A percentile compares a stretch with the other conserved stretches of the same genome.
Evolutionary conservation across 805 yeast genomes (phyloP).

Genomic region (Wickerhamiella sergipiensis): DNA sequence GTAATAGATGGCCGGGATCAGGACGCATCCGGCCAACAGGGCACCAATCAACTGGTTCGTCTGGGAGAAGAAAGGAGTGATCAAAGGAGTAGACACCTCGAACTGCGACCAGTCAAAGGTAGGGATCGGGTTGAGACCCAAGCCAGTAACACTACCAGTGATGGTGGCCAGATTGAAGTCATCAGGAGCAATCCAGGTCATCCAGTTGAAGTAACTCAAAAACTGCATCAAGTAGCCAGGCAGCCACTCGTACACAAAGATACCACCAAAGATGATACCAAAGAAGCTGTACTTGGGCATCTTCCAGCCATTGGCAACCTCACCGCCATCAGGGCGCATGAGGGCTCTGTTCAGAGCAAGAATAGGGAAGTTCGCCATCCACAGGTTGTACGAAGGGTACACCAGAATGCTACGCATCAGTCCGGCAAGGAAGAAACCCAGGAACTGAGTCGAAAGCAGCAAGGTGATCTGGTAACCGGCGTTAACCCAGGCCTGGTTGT

Average conservation of each 20-base stretch:
- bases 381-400: slow-evolving; percentile 37
- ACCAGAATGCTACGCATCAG: slow-evolving; percentile 45
- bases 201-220: slow-evolving; percentile 49
- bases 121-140: slow-evolving; percentile 42
- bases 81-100: slow-evolving; percentile 22
- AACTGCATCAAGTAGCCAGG: slow-evolving; percentile 55
- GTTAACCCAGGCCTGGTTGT: slow-evolving; percentile 11
- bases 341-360: slow-evolving; percentile 38
- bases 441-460: slow-evolving; percentile 41
- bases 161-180: slow-evolving; percentile 35
- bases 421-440: slow-evolving; percentile 60
- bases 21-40: slow-evolving; percentile 18
- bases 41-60: slow-evolving; percentile 25
- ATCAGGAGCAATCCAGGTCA: slow-evolving; percentile 45
- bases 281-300: slow-evolving; percentile 40
- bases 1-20: slow-evolving; percentile 27
- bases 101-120: slow-evolving; percentile 34
- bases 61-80: slow-evolving; percentile 32
- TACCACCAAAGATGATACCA: slow-evolving; percentile 29
- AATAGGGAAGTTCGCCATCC: slow-evolving; percentile 40
- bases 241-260: slow-evolving; percentile 48
- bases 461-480: slow-evolving; percentile 43
- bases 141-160: slow-evolving; percentile 35
- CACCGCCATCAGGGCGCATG: slow-evolving; percentile 28
- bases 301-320: slow-evolving; percentile 45